Conservation (phyloP, 2,329 filamentous ascomycete genomes). For the Chaetomium strumarium region DNA sequence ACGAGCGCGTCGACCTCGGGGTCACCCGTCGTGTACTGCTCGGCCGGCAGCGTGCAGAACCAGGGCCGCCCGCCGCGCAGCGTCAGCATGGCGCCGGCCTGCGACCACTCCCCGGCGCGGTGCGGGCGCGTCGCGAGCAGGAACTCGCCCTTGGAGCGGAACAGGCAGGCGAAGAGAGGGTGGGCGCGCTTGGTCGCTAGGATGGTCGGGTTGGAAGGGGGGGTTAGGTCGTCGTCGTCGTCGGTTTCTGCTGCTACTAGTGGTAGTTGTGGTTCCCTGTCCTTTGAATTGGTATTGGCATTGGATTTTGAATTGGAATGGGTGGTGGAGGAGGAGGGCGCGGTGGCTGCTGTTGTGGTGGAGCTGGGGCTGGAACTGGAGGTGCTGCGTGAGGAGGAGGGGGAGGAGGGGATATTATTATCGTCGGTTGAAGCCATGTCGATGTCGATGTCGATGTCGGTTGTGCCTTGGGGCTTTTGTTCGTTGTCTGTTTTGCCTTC, state of each 20-base stretch:
- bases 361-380: no score
- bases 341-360: no score
- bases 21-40: conserved; percentile 45
- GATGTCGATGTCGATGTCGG: no score
- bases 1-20: conserved; percentile 41
- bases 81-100: conserved; percentile 59
- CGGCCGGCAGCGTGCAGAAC: conserved; percentile 54
- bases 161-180: conserved; percentile 47
- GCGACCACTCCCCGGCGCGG: conserved; percentile 59
- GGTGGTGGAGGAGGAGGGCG: no score
- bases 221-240: background rate
- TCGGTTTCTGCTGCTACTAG: no score
- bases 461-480: background rate
- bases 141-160: conserved; percentile 59
- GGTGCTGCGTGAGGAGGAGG: no score
- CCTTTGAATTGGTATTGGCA: no score
- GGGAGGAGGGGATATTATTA: no score
- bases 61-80: conserved; percentile 36
- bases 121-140: conserved; percentile 34
- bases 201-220: conserved; percentile 35
- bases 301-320: no score
- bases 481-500: no score
- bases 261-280: no score
- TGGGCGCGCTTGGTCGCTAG: conserved; percentile 51
- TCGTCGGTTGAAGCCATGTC: no score